Conservation (phyloP, 495 filamentous ascomycete genomes). For the Penicillium atrosanguineum region DNA sequence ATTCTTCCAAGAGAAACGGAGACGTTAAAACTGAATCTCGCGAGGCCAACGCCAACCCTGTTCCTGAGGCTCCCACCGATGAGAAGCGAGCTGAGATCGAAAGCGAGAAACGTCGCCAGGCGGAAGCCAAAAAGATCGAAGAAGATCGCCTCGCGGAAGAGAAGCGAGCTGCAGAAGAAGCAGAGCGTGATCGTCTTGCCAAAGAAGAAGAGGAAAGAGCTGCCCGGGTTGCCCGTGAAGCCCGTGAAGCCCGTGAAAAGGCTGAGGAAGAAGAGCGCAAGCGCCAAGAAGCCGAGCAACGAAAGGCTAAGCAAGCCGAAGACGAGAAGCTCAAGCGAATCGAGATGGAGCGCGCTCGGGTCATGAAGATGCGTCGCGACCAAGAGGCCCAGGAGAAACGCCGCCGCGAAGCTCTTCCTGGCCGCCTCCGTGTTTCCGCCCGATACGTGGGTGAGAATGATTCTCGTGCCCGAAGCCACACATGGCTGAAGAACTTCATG, state of each 20-base stretch:
- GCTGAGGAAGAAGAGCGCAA: slow-evolving; percentile 53
- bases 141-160: slow-evolving; percentile 31
- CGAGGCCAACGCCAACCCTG: slow-evolving; percentile 23
- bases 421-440: slow-evolving; percentile 46
- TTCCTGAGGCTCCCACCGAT: slow-evolving; percentile 34
- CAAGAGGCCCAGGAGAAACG: slow-evolving; percentile 55
- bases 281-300: slow-evolving; percentile 51
- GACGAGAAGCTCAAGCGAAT: slow-evolving; percentile 52
- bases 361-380: slow-evolving; percentile 47
- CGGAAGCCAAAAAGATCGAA: slow-evolving; percentile 28
- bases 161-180: slow-evolving; percentile 43
- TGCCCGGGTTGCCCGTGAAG: slow-evolving; percentile 45
- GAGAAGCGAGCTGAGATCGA: slow-evolving; percentile 35
- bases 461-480: slow-evolving; percentile 39
- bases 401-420: slow-evolving; percentile 56
- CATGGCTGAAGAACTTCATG: slow-evolving; percentile 50
- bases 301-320: slow-evolving; percentile 51
- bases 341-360: slow-evolving; percentile 56
- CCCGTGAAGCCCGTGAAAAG: slow-evolving; percentile 44
- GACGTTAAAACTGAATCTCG: slow-evolving; percentile 25
- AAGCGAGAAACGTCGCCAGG: slow-evolving; percentile 39
- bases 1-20: slow-evolving; percentile 27
- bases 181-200: slow-evolving; percentile 43
- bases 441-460: slow-evolving; percentile 49
- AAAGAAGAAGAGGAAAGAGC: slow-evolving; percentile 44